Evolutionary conservation across 306 rosid species (phyloP).

Genomic region (Gillenia trifoliata): DNA sequence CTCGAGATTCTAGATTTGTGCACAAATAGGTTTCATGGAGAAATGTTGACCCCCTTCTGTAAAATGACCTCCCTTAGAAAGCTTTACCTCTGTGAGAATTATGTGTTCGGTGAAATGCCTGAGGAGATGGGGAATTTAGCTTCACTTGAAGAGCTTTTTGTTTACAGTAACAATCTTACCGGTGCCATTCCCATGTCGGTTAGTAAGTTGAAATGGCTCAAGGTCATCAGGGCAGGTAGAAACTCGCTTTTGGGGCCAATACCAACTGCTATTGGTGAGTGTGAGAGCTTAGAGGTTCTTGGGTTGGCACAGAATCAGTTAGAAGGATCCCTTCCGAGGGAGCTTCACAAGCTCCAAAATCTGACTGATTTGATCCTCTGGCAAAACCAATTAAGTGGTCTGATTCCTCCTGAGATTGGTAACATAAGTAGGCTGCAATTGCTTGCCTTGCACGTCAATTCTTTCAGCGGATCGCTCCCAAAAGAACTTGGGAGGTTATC

Average conservation of each 20-base stretch:
- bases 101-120: conserved; percentile 45
- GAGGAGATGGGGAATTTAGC: conserved; percentile 51
- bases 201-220: conserved; percentile 50
- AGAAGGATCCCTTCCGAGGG: conserved; percentile 58
- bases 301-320: conserved; percentile 68
- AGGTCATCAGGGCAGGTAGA: conserved; percentile 59
- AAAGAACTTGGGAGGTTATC: conserved; percentile 53
- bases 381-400: conserved; percentile 61
- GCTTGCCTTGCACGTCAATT: conserved; percentile 63
- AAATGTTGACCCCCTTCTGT: conserved; percentile 36
- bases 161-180: conserved; percentile 64
- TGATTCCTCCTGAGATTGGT: conserved; percentile 66
- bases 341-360: conserved; percentile 56
- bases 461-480: conserved; percentile 44
- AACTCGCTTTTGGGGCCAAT: conserved; percentile 55
- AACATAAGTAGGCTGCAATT: conserved; percentile 49
- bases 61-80: conserved; percentile 42
- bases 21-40: conserved; percentile 69
- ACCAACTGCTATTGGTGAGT: conserved; percentile 49
- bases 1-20: conserved; percentile 65
- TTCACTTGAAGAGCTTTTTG: conserved; percentile 58
- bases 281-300: conserved; percentile 53
- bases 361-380: conserved; percentile 59
- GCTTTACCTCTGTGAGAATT: conserved; percentile 70
- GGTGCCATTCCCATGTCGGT: conserved; percentile 57